Conservation (phyloP, 2,329 filamentous ascomycete genomes). For the Drechslerella dactyloides region DNA sequence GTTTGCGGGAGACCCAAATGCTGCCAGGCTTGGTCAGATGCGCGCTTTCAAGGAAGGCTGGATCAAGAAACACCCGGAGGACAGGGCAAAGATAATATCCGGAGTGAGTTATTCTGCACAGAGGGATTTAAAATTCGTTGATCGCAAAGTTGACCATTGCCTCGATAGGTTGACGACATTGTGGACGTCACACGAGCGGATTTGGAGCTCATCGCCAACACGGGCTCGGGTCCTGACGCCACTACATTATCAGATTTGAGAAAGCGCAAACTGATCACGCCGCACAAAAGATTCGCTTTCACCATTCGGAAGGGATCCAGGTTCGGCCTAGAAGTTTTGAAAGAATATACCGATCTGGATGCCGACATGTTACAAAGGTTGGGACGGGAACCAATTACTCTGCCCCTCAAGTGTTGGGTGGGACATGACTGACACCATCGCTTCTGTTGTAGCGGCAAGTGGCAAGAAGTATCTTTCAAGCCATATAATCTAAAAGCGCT, state of each 20-base stretch:
- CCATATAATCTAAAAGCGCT: slow-evolving; percentile 78
- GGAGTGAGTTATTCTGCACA: slow-evolving; percentile 11
- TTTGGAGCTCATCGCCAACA: slow-evolving; percentile 74
- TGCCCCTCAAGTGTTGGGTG: slow-evolving; percentile 19
- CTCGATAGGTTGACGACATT: slow-evolving; percentile 71
- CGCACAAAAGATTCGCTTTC: slow-evolving; percentile 85
- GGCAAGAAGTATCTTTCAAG: slow-evolving; percentile 91
- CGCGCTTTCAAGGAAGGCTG: slow-evolving; percentile 86
- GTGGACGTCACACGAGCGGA: slow-evolving; percentile 78
- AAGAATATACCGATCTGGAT: slow-evolving; percentile 94
- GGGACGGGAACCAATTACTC: slow-evolving; percentile 10
- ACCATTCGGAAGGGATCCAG: slow-evolving; percentile 82
- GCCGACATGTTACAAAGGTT: slow-evolving; percentile 81
- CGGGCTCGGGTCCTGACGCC: slow-evolving; percentile 71
- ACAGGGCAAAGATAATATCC: slow-evolving; percentile 60
- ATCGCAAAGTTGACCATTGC: slow-evolving; percentile 68
- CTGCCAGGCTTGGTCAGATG: slow-evolving; percentile 82
- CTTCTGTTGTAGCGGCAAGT: slow-evolving; percentile 67
- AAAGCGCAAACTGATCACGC: slow-evolving; percentile 86
- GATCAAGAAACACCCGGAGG: slow-evolving; percentile 69
- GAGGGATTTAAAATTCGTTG: slow-evolving; percentile 56
- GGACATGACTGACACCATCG: slow-evolving; percentile 11
- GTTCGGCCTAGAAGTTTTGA: slow-evolving; percentile 84
- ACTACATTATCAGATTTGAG: slow-evolving; percentile 82
- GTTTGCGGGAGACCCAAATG: slow-evolving; percentile 57